Base-by-base conservation (phyloP, 208 protist species). In the Acanthamoeba triangularis region DNA sequence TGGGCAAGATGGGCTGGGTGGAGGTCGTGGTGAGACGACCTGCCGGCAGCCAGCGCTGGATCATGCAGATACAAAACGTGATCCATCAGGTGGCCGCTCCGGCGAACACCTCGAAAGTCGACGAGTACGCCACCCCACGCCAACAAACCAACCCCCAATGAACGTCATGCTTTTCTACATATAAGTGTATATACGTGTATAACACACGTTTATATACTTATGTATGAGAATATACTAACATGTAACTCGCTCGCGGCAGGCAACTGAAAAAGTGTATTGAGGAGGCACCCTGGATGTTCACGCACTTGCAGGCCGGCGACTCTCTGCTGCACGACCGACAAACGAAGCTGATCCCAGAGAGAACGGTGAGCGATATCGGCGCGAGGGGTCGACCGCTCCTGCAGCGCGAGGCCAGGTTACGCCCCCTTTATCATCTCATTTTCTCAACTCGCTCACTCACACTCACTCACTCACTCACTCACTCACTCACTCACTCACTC, bases 31-130 rank as follows among this genome's bases (percentile, higher is more conserved):
- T 94, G 13, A 14, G 90, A 10, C 54, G 90, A 11, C 47, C 65
- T 18, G 56, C 90, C 14, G 90, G 90, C 25, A 56, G 65, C 65
- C 37, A 65, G 61, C 56, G 65, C 30, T 94, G 90, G 90, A 47
- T 94, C 10, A 94, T 94, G 90, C 90, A 94, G 28, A 49, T 94
- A 1, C 90, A 94, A 20, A 94, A 94, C n/a, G 30, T 65, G 67
- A 94, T 94, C 8, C 90, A 94, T n/a, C 54, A 90, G 23, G 47
- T 47, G 16, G n/a, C 82, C 13, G 82, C 30, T 52, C 74, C 74
- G 13, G 35, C 20, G 11, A 84, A 23, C 33, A 28, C 41, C 14
- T 7, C 16, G 8, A 84, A 84, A 52, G 37, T 28, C 74, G 74
- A 84, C 41, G 74, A 84, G 74, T 84, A 84, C 74, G 74, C 65